Evolutionary conservation across 495 filamentous ascomycete species (phyloP).

Genomic region (Aspergillus conjunctus): DNA sequence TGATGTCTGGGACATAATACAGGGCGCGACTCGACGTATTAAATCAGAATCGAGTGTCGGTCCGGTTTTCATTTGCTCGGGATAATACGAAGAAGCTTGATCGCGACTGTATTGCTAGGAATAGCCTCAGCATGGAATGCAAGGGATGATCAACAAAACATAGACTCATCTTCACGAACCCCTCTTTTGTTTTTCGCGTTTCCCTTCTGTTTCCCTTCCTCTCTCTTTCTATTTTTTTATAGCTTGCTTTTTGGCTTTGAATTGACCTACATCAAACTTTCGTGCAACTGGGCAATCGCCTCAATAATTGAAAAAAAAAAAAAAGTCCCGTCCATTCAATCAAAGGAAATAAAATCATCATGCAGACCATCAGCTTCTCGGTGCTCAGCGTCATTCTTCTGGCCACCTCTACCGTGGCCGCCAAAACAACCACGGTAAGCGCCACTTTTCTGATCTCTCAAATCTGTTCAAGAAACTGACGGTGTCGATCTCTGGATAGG

Average conservation of each 20-base stretch:
- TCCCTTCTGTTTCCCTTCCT: background rate
- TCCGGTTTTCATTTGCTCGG: background rate
- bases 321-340: background rate
- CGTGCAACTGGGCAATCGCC: background rate
- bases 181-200: background rate
- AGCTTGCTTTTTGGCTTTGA: background rate
- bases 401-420: background rate
- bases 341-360: background rate
- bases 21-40: no score
- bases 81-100: background rate
- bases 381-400: background rate
- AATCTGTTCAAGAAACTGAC: background rate
- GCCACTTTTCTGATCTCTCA: background rate
- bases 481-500: slow-evolving; percentile 1
- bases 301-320: background rate
- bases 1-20: slow-evolving; percentile 5
- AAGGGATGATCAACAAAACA: background rate
- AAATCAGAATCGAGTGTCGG: no score
- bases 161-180: background rate
- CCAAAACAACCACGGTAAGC: slow-evolving; percentile 4
- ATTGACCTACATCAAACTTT: background rate
- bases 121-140: background rate
- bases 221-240: background rate
- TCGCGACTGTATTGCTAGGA: background rate
- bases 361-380: background rate